Evolutionary conservation across 805 yeast species (phyloP).

Genomic region (Cyberlindnera japonica): DNA sequence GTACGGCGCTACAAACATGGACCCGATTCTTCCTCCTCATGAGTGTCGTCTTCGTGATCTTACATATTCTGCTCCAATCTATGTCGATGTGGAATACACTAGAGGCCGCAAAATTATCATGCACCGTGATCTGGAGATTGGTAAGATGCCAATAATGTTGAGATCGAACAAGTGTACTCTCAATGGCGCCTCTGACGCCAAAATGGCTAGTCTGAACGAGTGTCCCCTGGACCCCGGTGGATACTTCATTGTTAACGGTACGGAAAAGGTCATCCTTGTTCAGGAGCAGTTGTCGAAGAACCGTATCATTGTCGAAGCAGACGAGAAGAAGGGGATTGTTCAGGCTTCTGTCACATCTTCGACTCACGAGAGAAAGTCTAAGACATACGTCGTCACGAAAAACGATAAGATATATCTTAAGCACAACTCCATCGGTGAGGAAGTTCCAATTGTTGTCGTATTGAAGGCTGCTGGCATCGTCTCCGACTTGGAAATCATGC

Average conservation of each 20-base stretch:
- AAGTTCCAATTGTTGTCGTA: slow-evolving; percentile 88
- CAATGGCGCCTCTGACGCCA: slow-evolving; percentile 68
- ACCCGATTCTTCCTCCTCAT: slow-evolving; percentile 79
- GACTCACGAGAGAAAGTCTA: slow-evolving; percentile 96
- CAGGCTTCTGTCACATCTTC: slow-evolving; percentile 98
- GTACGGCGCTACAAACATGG: slow-evolving; percentile 50
- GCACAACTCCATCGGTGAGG: slow-evolving; percentile 94
- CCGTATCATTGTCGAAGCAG: slow-evolving; percentile 97
- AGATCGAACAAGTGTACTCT: slow-evolving; percentile 89
- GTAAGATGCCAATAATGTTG: slow-evolving; percentile 98
- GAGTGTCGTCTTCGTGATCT: slow-evolving; percentile 93
- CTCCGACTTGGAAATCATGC: slow-evolving; percentile 90
- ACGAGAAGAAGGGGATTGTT: slow-evolving; percentile 87
- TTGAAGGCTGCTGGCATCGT: slow-evolving; percentile 93
- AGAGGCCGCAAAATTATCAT: slow-evolving; percentile 89
- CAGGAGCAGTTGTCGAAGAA: slow-evolving; percentile 97
- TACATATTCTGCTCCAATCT: slow-evolving; percentile 92
- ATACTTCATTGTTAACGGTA: slow-evolving; percentile 94
- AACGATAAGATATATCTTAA: slow-evolving; percentile 85
- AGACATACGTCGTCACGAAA: slow-evolving; percentile 92
- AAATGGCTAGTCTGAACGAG: slow-evolving; percentile 86
- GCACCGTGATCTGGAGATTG: slow-evolving; percentile 88
- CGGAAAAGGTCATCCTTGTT: slow-evolving; percentile 93
- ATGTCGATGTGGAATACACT: slow-evolving; percentile 95
- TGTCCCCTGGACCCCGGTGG: slow-evolving; percentile 99